These are phyloP conservation scores for Aegilops speltoides DNA, from an alignment of 176 grass and related monocot species.

Conservation along the genomic window DNA sequence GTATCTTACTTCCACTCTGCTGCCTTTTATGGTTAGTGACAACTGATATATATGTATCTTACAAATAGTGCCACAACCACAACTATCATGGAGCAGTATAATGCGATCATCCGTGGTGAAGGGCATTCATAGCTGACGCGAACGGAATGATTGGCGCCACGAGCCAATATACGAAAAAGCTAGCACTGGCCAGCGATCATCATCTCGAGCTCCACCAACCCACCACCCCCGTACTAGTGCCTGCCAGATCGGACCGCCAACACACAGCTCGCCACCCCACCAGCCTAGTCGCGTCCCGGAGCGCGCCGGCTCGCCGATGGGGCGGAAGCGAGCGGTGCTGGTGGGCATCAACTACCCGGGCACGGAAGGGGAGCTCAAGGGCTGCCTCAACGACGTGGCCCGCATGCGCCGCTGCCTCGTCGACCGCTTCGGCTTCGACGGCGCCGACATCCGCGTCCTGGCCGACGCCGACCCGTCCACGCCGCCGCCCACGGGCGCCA, in stretches of 20 bases:
- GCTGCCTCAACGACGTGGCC: constrained; percentile 78
- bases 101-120: not conserved
- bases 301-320: constrained; percentile 25
- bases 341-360: constrained; percentile 91
- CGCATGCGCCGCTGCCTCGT: constrained; percentile 68
- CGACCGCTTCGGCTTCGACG: constrained; percentile 56
- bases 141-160: not conserved
- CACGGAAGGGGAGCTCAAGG: constrained; percentile 68
- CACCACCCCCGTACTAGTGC: not conserved
- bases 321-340: constrained; percentile 57
- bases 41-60: not conserved
- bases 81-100: not conserved
- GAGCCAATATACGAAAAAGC: not conserved
- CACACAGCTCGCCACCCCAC: not conserved
- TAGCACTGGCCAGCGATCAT: not conserved
- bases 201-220: not conserved
- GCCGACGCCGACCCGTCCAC: constrained; percentile 56
- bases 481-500: constrained; percentile 43
- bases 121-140: not conserved
- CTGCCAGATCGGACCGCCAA: constrained; percentile 25
- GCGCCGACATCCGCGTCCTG: constrained; percentile 55
- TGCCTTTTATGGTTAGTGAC: not conserved
- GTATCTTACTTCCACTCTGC: too few relatives aligned
- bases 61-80: not conserved
- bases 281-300: not conserved